Percentiles rank a stretch among this genome's conserved stretches.
Conservation (phyloP, 331 rosid species). For the Malus hybrid region DNA sequence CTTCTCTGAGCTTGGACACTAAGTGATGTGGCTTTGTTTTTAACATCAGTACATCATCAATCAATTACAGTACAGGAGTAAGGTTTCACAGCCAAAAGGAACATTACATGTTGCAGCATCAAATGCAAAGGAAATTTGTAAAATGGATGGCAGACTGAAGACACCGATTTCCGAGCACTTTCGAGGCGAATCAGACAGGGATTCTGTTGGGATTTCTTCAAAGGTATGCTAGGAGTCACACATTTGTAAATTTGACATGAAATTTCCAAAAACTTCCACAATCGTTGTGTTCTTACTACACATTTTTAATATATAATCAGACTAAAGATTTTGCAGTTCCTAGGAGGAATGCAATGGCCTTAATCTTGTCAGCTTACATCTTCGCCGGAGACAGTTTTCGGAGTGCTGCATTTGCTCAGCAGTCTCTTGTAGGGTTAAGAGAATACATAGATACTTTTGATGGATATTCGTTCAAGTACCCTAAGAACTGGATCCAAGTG, state of each 20-base stretch:
- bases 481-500: slow-evolving; percentile 83
- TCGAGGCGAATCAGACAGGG: neutral
- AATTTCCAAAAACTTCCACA: neutral
- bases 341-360: slow-evolving; percentile 71
- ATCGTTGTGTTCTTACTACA: neutral
- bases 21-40: neutral
- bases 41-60: neutral
- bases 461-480: slow-evolving; percentile 80
- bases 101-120: slow-evolving; percentile 51
- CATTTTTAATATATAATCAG: slow-evolving; percentile 61
- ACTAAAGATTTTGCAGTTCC: slow-evolving; percentile 83
- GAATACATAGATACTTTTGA: slow-evolving; percentile 83
- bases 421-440: slow-evolving; percentile 38
- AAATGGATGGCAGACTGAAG: slow-evolving; percentile 56
- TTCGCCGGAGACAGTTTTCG: slow-evolving; percentile 28
- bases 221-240: neutral
- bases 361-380: slow-evolving; percentile 56
- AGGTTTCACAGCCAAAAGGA: slow-evolving; percentile 44
- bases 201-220: neutral
- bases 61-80: slow-evolving; percentile 46
- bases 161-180: neutral
- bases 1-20: neutral
- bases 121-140: slow-evolving; percentile 64
- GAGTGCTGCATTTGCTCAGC: slow-evolving; percentile 37
- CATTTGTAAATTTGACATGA: neutral